A percentile compares a stretch with the other conserved stretches of the same genome.
Conservation (phyloP, 345 rosid species). For the Camelina sativa region DNA sequence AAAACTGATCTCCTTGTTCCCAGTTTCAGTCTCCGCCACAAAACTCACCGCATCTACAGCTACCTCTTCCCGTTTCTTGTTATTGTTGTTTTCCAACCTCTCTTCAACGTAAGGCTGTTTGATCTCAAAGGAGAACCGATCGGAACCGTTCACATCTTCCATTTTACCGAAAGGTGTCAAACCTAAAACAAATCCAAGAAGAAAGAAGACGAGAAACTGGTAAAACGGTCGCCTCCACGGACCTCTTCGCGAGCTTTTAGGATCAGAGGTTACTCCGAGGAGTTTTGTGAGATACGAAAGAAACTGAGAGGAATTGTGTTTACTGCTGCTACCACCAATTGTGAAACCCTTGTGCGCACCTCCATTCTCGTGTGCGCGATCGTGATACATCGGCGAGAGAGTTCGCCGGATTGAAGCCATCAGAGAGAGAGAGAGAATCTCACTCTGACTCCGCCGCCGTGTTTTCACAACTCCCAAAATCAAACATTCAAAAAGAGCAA, state of each 20-base stretch:
- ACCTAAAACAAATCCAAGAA: conserved; percentile 68
- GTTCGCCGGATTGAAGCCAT: conserved; percentile 97
- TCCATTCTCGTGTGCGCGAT: conserved; percentile 63
- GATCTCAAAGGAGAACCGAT: conserved; percentile 69
- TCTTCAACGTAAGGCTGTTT: conserved; percentile 61
- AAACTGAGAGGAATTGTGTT: conserved; percentile 49
- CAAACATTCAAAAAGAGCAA: conserved; percentile 17
- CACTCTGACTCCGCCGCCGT: neutral
- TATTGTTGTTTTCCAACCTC: conserved; percentile 33
- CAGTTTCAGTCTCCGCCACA: conserved; percentile 36
- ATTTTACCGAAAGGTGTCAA: conserved; percentile 64
- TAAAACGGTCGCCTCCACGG: conserved; percentile 65
- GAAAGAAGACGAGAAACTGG: conserved; percentile 66
- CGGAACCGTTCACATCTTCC: conserved; percentile 47
- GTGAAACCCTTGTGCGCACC: conserved; percentile 48
- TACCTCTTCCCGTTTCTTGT: conserved; percentile 36
- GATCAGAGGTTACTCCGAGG: conserved; percentile 39
- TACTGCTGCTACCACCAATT: conserved; percentile 44
- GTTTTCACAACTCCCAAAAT: conserved; percentile 13
- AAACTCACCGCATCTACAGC: conserved; percentile 48
- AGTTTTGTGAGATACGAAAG: conserved; percentile 37
- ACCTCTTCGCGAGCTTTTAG: conserved; percentile 53
- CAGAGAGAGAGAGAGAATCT: neutral
- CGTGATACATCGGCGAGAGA: conserved; percentile 73
- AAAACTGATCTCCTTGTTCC: conserved; percentile 24